Percentiles rank a stretch among this genome's conserved stretches.
These are phyloP conservation scores for Penicillium psychrofluorescens DNA, from an alignment of 495 filamentous ascomycete genomes.

Conservation along the genomic window DNA sequence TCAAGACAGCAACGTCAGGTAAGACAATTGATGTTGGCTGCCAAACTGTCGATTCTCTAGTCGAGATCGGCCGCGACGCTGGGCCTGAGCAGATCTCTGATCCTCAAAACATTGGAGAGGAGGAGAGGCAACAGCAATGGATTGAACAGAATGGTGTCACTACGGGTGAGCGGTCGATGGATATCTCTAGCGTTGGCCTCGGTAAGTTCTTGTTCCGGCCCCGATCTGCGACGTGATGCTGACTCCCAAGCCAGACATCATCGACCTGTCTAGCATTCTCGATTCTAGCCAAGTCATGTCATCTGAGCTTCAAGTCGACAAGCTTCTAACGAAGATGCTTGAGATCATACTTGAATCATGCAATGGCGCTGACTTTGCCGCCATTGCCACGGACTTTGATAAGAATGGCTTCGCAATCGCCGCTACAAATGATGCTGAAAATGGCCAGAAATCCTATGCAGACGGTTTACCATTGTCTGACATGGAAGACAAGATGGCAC, in stretches of 20 bases:
- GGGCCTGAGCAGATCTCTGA: slow-evolving; percentile 39
- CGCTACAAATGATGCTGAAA: slow-evolving; percentile 63
- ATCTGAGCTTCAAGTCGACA: slow-evolving; percentile 78
- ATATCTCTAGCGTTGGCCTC: slow-evolving; percentile 39
- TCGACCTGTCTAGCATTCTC: slow-evolving; percentile 79
- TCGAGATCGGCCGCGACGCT: slow-evolving; percentile 47
- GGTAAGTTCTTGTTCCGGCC: slow-evolving; percentile 23
- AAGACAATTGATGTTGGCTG: slow-evolving; percentile 61
- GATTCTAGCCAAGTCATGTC: slow-evolving; percentile 87
- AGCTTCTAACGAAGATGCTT: slow-evolving; percentile 79
- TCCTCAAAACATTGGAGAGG: slow-evolving; percentile 43
- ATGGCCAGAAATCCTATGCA: slow-evolving; percentile 46
- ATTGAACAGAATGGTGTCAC: slow-evolving; percentile 56
- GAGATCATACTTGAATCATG: slow-evolving; percentile 84
- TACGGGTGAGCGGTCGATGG: slow-evolving; percentile 27
- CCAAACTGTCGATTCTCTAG: slow-evolving; percentile 57
- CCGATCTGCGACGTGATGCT: slow-evolving; percentile 9
- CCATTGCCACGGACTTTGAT: slow-evolving; percentile 70
- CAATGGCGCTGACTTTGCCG: slow-evolving; percentile 70
- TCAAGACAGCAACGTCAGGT: slow-evolving; percentile 56
- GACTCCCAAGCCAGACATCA: slow-evolving; percentile 52
- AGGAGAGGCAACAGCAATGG: slow-evolving; percentile 62
- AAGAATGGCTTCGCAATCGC: slow-evolving; percentile 68
- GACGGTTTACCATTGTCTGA: slow-evolving; percentile 59
- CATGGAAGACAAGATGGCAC: slow-evolving; percentile 59